These are phyloP conservation scores for Capronia epimyces DNA, from an alignment of 2,329 filamentous ascomycete species.

Conservation along the genomic window DNA sequence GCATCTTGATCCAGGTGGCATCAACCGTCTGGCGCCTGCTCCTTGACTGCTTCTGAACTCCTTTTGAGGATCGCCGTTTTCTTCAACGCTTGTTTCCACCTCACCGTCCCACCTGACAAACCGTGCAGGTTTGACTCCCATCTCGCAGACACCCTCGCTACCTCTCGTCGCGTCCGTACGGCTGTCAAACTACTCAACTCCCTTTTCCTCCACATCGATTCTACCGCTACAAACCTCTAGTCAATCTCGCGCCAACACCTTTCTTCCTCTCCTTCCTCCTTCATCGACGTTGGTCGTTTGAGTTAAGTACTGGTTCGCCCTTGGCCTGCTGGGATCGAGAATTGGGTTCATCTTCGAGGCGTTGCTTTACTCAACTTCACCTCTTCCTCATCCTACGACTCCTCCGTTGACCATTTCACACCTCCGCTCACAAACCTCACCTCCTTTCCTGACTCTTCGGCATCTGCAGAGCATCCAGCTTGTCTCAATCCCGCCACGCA, in stretches of 20 bases:
- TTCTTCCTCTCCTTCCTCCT: slow-evolving; percentile 8
- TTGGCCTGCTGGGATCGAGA: slow-evolving; percentile 17
- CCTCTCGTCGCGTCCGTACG: background rate
- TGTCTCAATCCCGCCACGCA: slow-evolving; percentile 15
- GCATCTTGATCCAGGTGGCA: background rate
- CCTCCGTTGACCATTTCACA: slow-evolving; percentile 17
- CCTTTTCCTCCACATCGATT: background rate
- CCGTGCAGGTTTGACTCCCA: background rate
- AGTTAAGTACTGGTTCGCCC: slow-evolving; percentile 28
- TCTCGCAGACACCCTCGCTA: background rate
- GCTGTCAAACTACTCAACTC: background rate
- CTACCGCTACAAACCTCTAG: background rate
- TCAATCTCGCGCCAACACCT: background rate
- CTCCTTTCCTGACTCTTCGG: slow-evolving; percentile 22
- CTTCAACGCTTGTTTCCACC: background rate
- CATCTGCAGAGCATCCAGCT: slow-evolving; percentile 19
- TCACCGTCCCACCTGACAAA: background rate
- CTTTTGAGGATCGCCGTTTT: background rate
- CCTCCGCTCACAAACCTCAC: slow-evolving; percentile 13
- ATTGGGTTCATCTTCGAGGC: slow-evolving; percentile 20
- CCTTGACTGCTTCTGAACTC: background rate
- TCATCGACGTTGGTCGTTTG: slow-evolving; percentile 10
- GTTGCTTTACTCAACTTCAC: slow-evolving; percentile 27
- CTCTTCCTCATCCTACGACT: slow-evolving; percentile 17
- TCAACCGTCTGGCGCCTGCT: background rate